These are phyloP conservation scores for Aspergillus costaricaensis DNA, from an alignment of 2,329 filamentous ascomycete genomes.

Conservation along the genomic window DNA sequence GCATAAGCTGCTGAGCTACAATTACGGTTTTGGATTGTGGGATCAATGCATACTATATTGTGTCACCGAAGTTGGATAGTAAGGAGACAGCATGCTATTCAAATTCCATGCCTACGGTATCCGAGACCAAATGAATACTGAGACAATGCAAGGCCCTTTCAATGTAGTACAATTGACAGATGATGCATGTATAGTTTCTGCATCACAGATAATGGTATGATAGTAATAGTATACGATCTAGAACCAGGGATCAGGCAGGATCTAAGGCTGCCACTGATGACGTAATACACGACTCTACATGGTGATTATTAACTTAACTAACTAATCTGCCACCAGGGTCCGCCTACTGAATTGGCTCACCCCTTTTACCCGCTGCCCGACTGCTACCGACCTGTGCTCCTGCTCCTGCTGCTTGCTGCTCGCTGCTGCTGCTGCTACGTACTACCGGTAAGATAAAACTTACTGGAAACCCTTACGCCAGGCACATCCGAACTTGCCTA, in stretches of 20 bases:
- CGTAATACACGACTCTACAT: background rate
- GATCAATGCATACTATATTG: too few relatives aligned
- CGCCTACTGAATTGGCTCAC: slow-evolving; percentile 1
- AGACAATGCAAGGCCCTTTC: too few relatives aligned
- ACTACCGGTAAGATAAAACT: slow-evolving; percentile 23
- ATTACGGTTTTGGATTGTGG: background rate
- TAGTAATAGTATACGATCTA: background rate
- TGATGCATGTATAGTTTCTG: background rate
- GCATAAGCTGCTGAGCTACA: background rate
- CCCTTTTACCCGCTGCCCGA: background rate
- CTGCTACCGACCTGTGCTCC: slow-evolving; percentile 1
- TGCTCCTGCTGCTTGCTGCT: slow-evolving; percentile 1
- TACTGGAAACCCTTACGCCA: slow-evolving; percentile 19
- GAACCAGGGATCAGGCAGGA: background rate
- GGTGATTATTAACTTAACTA: background rate
- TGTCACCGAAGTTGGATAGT: too few relatives aligned
- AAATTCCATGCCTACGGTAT: too few relatives aligned
- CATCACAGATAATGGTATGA: background rate
- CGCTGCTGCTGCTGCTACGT: slow-evolving; percentile 21
- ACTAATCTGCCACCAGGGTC: background rate
- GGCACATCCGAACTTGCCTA: slow-evolving; percentile 9
- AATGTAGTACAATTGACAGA: too few relatives aligned
- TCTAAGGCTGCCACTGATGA: background rate
- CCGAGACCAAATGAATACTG: too few relatives aligned
- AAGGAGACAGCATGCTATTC: too few relatives aligned